Conservation (phyloP, 169 alveolate genomes). For the Amoebophrya sp. region DNA sequence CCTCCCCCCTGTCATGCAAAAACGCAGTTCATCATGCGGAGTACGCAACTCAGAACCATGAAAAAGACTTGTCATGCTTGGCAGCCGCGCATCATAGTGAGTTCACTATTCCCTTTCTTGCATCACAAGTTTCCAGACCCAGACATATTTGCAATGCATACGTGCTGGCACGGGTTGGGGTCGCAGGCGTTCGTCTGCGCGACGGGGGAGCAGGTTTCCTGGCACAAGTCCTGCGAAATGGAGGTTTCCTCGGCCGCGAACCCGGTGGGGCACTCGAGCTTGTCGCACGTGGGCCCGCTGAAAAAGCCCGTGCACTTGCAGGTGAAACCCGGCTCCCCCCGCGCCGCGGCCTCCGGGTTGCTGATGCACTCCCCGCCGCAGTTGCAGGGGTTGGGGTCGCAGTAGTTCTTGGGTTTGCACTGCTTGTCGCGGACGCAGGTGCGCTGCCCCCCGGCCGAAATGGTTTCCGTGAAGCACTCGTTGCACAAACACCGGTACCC, state of each 20-base stretch:
- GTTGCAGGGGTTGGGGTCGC: constrained; percentile 15
- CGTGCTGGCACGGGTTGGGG: constrained; percentile 16
- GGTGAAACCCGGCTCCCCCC: not conserved
- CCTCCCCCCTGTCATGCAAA: no score
- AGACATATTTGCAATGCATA: no score
- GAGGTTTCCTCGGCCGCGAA: not conserved
- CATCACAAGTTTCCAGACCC: no score
- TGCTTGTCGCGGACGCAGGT: not conserved
- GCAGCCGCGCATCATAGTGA: no score
- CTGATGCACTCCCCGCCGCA: not conserved
- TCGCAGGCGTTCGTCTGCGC: not conserved
- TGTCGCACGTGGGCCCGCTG: not conserved
- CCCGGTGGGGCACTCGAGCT: not conserved
- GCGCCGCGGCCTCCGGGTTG: not conserved
- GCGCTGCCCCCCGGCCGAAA: not conserved
- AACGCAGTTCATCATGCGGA: no score
- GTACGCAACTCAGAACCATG: no score
- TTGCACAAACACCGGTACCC: not conserved
- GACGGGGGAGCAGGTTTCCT: not conserved
- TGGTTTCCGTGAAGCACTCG: not conserved
- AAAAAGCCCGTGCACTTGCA: not conserved
- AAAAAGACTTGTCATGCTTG: no score
- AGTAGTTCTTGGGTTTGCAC: constrained; percentile 10
- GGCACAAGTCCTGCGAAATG: not conserved
- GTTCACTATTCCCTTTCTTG: no score